These are phyloP conservation scores for Rhizopus delemar DNA, from an alignment of 371 early-diverging fungal genomes.

Conservation along the genomic window DNA sequence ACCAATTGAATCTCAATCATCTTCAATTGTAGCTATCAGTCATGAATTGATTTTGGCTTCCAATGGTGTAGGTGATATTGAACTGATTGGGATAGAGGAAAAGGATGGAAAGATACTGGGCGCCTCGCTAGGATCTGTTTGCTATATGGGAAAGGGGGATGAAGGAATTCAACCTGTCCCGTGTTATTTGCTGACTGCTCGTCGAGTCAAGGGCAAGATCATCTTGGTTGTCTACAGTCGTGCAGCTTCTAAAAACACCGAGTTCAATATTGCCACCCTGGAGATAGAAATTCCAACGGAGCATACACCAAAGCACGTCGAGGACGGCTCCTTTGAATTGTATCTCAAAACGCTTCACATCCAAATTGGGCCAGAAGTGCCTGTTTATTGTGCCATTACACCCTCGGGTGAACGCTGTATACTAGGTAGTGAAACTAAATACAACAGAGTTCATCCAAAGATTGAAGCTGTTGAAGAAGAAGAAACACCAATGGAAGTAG, in stretches of 20 bases:
- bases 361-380: constrained; percentile 64
- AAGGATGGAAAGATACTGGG: constrained; percentile 14
- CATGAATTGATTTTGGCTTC: constrained; percentile 27
- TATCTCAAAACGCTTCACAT: constrained; percentile 40
- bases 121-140: constrained; percentile 16
- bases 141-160: constrained; percentile 36
- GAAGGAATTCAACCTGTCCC: constrained; percentile 53
- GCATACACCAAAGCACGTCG: neutral
- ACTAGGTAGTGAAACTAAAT: constrained; percentile 52
- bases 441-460: constrained; percentile 16
- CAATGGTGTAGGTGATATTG: constrained; percentile 44
- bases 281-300: constrained; percentile 33
- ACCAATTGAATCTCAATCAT: constrained; percentile 36
- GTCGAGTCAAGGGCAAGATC: constrained; percentile 24
- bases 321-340: constrained; percentile 9
- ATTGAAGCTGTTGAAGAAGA: constrained; percentile 3
- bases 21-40: constrained; percentile 35
- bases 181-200: constrained; percentile 38
- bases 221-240: constrained; percentile 42
- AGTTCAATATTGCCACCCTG: constrained; percentile 48
- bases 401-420: constrained; percentile 50
- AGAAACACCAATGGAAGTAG: neutral
- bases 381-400: constrained; percentile 61
- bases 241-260: constrained; percentile 25
- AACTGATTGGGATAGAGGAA: constrained; percentile 30